Evolutionary conservation across 2,329 filamentous ascomycete species (phyloP), one percentile per base, ranked within the genome.

Genomic region (Botryotinia narcissicola): DNA sequence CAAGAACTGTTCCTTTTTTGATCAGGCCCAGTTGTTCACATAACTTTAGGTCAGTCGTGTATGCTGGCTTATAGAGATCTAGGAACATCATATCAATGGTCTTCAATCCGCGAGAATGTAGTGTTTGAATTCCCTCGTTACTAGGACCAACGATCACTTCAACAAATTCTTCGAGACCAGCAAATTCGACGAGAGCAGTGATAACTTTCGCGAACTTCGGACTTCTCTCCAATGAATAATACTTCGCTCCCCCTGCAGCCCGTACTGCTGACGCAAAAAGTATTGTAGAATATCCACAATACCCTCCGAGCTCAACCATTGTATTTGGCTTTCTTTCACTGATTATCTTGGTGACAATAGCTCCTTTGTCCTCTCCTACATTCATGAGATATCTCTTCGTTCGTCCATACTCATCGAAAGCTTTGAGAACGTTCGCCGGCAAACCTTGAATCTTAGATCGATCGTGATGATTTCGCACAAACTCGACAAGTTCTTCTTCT

Each of bases 221-320:
- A 78, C 91, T 93, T 78, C 89, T 85, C 80, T 96, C 93, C 8
- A 96, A 84, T 77, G 90, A 92, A 80, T 87, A 90, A 82, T 94
- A 95, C 37, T 84, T 84, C 76, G 86, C 85, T 4, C 91, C 92
- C 18, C 91, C 91, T 4, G 86, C 87, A 68, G 86, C 85, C 73
- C 87, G 87, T 25, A 93, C 83, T 0, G 91, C 90, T 51, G 89
- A 86, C 62, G 88, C 92, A 79, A 95, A 95, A 1, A 94, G 85
- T 74, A 96, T 89, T 74, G 91, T 90, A 0, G 93, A 95, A 84
- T 96, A 96, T 60, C 93, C 93, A 32, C 94, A 87, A 81, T 95
- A 96, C 67, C 92, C 91, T 64, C 93, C 93, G 0, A 96, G 86
- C 80, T 97, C 93, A 64, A 95, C 88, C 89, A 94, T 93, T 4